Conservation (phyloP, 352 stramenopile species). For the Phytophthora fragariae region DNA sequence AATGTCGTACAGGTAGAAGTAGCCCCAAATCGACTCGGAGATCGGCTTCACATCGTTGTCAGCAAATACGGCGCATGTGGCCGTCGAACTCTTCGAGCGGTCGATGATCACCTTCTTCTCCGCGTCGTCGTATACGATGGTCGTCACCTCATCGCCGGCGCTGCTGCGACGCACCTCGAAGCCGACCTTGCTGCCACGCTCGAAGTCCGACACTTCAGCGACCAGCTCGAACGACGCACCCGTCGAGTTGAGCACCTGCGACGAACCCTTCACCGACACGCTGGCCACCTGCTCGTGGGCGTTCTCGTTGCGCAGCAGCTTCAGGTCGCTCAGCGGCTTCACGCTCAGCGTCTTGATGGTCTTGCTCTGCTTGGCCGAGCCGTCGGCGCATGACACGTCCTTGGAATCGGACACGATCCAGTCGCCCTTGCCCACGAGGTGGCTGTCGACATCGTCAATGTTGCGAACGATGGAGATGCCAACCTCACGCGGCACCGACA, state of each 20-base stretch:
- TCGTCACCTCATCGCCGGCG: slow-evolving; percentile 57
- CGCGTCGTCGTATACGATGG: slow-evolving; percentile 68
- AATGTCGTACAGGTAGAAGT: slow-evolving; percentile 72
- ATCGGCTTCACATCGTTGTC: slow-evolving; percentile 43
- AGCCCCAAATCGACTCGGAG: slow-evolving; percentile 44
- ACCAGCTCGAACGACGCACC: no score
- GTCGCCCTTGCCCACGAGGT: slow-evolving; percentile 57
- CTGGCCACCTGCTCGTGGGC: slow-evolving; percentile 39
- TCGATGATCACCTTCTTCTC: slow-evolving; percentile 71
- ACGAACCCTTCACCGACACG: slow-evolving; percentile 28
- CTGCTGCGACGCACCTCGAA: slow-evolving; percentile 65
- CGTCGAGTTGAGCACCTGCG: no score
- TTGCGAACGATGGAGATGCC: slow-evolving; percentile 58
- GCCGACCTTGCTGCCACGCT: slow-evolving; percentile 55
- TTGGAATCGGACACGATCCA: slow-evolving; percentile 61
- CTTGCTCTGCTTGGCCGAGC: slow-evolving; percentile 47
- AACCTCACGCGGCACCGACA: slow-evolving; percentile 64
- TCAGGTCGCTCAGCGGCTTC: slow-evolving; percentile 54
- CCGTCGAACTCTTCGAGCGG: slow-evolving; percentile 55
- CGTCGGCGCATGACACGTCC: slow-evolving; percentile 38
- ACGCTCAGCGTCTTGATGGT: slow-evolving; percentile 73
- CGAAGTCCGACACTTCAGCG: slow-evolving; percentile 51
- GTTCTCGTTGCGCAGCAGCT: slow-evolving; percentile 56
- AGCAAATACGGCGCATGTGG: slow-evolving; percentile 55
- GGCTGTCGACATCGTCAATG: slow-evolving; percentile 58